phyloP scores from a whole-genome alignment of 2,329 filamentous ascomycete genomes.

The Botrytis fragariae region DNA sequence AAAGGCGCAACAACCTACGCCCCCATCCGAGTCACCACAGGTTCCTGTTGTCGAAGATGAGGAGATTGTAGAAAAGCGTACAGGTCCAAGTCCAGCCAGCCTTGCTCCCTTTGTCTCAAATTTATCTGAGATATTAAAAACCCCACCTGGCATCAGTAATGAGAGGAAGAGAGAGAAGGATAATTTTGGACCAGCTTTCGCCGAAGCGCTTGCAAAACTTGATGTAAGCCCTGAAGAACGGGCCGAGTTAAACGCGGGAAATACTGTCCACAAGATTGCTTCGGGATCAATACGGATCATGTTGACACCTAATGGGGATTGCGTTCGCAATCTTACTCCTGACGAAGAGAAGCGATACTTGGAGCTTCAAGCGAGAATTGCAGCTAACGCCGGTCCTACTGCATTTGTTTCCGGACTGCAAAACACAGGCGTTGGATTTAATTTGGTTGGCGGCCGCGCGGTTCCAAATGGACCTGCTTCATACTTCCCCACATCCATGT shows the following conservation, averaged over 20 bases:
- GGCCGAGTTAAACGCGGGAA: conserved; percentile 52
- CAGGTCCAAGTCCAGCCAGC: conserved; percentile 34
- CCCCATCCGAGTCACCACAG: conserved; percentile 28
- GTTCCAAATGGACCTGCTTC: conserved; percentile 62
- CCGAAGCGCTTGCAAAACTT: conserved; percentile 41
- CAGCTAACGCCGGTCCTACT: conserved; percentile 51
- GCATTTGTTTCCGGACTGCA: conserved; percentile 57
- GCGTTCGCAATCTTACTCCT: conserved; percentile 66
- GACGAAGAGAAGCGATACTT: conserved; percentile 71
- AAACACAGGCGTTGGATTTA: conserved; percentile 56
- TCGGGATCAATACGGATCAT: conserved; percentile 63
- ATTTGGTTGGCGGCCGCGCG: conserved; percentile 61
- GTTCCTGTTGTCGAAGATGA: conserved; percentile 34
- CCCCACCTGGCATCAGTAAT: conserved; percentile 25
- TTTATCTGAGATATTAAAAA: conserved; percentile 36
- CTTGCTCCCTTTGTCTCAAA: conserved; percentile 37
- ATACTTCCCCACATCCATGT: conserved; percentile 53
- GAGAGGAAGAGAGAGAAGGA: conserved; percentile 20
- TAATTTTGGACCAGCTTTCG: conserved; percentile 23
- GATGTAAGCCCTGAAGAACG: conserved; percentile 56
- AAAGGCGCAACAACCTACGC: conserved; percentile 28
- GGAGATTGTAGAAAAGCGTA: conserved; percentile 30
- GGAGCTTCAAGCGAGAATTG: conserved; percentile 61
- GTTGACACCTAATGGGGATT: conserved; percentile 73
- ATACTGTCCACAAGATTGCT: conserved; percentile 59